Conservation (phyloP, 1,284 basidiomycete genomes). For the Boletus semigastroideus region DNA sequence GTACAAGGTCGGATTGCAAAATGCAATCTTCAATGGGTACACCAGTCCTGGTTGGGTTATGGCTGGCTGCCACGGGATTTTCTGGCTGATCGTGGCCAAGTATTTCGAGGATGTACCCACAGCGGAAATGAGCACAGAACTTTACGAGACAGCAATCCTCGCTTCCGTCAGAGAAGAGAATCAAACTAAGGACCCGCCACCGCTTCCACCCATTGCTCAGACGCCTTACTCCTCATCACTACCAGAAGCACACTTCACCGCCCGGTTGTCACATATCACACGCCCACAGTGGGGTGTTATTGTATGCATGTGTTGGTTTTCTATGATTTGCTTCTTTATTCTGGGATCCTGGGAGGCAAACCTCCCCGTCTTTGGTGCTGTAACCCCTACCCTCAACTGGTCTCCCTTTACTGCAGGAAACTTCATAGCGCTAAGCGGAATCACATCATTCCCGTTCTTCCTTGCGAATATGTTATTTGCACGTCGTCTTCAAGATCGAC, state of each 20-base stretch:
- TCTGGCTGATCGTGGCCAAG: constrained; percentile 44
- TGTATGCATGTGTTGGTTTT: constrained; percentile 69
- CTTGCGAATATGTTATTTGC: constrained; percentile 58
- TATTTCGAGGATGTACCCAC: constrained; percentile 55
- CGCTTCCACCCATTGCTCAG: not conserved
- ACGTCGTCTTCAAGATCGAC: constrained; percentile 58
- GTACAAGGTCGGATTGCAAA: constrained; percentile 54
- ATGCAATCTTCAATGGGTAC: constrained; percentile 56
- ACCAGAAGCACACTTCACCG: constrained; percentile 12
- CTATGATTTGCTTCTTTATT: constrained; percentile 74
- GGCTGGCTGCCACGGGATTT: constrained; percentile 52
- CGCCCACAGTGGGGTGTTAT: constrained; percentile 50
- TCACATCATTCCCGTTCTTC: constrained; percentile 64
- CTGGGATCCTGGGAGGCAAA: constrained; percentile 73
- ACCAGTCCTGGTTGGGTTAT: constrained; percentile 71
- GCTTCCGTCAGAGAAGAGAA: constrained; percentile 8
- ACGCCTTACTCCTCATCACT: not conserved
- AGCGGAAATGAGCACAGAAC: constrained; percentile 10
- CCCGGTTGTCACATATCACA: constrained; percentile 22
- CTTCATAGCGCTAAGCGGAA: constrained; percentile 67
- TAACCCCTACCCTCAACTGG: constrained; percentile 46
- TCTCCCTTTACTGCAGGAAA: constrained; percentile 66
- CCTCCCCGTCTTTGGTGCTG: constrained; percentile 62
- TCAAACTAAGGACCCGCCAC: not conserved
- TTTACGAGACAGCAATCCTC: constrained; percentile 7